Evolutionary conservation across 192 early-diverging fungal genomes (phyloP).

Genomic region (Backusella morwellensis): DNA sequence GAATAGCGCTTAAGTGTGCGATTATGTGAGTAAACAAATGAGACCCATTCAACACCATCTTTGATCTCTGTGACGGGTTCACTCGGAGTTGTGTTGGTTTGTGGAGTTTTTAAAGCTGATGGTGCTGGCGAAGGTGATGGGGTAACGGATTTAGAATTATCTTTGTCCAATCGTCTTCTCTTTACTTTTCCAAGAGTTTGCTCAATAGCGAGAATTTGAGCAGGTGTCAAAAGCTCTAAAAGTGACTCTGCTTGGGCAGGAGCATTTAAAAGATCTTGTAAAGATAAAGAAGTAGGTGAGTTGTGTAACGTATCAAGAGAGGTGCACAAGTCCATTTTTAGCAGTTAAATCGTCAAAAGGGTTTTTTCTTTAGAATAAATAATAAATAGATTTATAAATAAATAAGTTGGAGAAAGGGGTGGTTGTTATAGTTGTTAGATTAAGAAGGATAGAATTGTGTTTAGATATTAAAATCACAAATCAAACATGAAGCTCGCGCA

Average conservation of each 20-base stretch:
- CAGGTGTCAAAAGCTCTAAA: constrained; percentile 22
- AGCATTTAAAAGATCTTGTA: constrained; percentile 24
- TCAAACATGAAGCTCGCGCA: constrained; percentile 6
- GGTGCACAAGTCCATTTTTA: constrained; percentile 17
- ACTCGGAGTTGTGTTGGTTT: neutral
- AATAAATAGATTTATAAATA: neutral
- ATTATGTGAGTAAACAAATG: constrained; percentile 68
- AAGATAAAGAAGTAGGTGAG: constrained; percentile 20
- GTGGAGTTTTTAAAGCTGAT: constrained; percentile 7
- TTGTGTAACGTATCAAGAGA: constrained; percentile 13
- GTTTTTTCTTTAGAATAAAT: neutral
- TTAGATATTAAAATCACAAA: constrained; percentile 9
- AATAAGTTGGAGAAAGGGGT: neutral
- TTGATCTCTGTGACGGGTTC: constrained; percentile 34
- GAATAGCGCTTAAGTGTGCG: constrained; percentile 60
- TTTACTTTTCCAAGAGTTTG: constrained; percentile 17
- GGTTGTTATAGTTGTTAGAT: neutral
- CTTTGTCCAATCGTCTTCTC: constrained; percentile 10
- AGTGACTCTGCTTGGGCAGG: constrained; percentile 22
- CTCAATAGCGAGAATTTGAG: constrained; percentile 20
- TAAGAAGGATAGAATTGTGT: neutral
- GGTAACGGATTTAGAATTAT: neutral
- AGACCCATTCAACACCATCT: constrained; percentile 65
- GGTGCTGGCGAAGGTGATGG: neutral
- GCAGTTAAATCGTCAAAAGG: neutral